Percentiles rank a stretch among this genome's conserved stretches.
Conservation (phyloP, 306 rosid genomes). For the Trifolium fragiferum region DNA sequence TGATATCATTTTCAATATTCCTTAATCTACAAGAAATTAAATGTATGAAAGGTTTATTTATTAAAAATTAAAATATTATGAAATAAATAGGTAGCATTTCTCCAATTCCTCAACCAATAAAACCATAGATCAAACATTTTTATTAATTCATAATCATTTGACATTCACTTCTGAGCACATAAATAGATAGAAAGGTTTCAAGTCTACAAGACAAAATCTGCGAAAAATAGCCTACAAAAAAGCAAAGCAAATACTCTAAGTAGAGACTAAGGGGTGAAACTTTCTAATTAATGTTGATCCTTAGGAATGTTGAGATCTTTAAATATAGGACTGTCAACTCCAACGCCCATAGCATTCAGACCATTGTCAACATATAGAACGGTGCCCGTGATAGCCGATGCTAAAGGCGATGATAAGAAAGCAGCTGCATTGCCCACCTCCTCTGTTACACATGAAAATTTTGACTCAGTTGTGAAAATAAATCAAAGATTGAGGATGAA, state of each 20-base stretch:
- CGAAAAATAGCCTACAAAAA: slow-evolving; percentile 42
- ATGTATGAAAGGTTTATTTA: background rate
- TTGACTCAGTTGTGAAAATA: slow-evolving; percentile 33
- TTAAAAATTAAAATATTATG: slow-evolving; percentile 1
- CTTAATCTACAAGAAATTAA: background rate
- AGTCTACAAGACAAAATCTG: background rate
- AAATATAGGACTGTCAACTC: slow-evolving; percentile 70
- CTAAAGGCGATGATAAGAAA: slow-evolving; percentile 87
- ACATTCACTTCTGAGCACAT: slow-evolving; percentile 23
- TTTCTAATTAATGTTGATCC: slow-evolving; percentile 46
- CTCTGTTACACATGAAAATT: slow-evolving; percentile 55
- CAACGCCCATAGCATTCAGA: slow-evolving; percentile 91
- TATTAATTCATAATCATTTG: slow-evolving; percentile 23
- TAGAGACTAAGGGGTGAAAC: background rate
- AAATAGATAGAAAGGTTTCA: slow-evolving; percentile 6
- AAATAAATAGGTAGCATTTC: background rate
- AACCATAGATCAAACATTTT: no score
- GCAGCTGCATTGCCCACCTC: slow-evolving; percentile 93
- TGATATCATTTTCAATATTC: slow-evolving; percentile 23
- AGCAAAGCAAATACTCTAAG: slow-evolving; percentile 38
- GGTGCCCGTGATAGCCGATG: slow-evolving; percentile 91
- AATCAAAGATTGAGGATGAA: slow-evolving; percentile 6
- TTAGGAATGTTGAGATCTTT: slow-evolving; percentile 53
- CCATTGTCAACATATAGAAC: slow-evolving; percentile 92
- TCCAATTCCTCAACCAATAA: background rate